phyloP scores from a whole-genome alignment of 768 basidiomycete genomes.

The Pulveroboletus sp. region DNA sequence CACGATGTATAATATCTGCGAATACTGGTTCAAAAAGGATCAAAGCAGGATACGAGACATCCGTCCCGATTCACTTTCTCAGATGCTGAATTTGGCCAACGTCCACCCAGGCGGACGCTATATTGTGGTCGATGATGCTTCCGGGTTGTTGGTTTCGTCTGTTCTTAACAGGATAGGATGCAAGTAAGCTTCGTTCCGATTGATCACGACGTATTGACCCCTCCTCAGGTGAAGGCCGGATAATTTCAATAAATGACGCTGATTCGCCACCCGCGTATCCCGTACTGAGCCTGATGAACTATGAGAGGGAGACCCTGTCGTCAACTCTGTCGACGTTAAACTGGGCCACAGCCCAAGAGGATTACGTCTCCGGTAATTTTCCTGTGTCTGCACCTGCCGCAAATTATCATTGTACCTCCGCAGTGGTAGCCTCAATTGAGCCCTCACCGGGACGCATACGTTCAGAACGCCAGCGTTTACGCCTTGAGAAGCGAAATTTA shows the following conservation, averaged over 20 bases:
- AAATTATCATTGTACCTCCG: conserved; percentile 3
- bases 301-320: conserved; percentile 48
- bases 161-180: conserved; percentile 86
- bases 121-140: conserved; percentile 87
- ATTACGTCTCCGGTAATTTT: conserved; percentile 59
- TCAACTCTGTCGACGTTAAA: conserved; percentile 67
- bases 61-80: conserved; percentile 82
- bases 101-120: conserved; percentile 84
- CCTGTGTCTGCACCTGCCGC: background rate
- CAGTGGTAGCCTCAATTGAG: conserved; percentile 57
- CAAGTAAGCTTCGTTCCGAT: conserved; percentile 24
- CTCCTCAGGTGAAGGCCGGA: conserved; percentile 63
- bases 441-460: conserved; percentile 52
- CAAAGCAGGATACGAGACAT: conserved; percentile 77
- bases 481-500: conserved; percentile 72
- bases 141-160: conserved; percentile 80
- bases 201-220: background rate
- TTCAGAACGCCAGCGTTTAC: conserved; percentile 66
- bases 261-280: conserved; percentile 94
- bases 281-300: conserved; percentile 82
- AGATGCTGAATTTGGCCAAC: conserved; percentile 80
- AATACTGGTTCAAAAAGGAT: conserved; percentile 86
- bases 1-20: conserved; percentile 79
- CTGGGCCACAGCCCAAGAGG: conserved; percentile 85
- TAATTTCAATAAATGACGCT: conserved; percentile 81